Base-by-base conservation (phyloP, 2,329 filamentous ascomycete species). In the Trichophyton rubrum region DNA sequence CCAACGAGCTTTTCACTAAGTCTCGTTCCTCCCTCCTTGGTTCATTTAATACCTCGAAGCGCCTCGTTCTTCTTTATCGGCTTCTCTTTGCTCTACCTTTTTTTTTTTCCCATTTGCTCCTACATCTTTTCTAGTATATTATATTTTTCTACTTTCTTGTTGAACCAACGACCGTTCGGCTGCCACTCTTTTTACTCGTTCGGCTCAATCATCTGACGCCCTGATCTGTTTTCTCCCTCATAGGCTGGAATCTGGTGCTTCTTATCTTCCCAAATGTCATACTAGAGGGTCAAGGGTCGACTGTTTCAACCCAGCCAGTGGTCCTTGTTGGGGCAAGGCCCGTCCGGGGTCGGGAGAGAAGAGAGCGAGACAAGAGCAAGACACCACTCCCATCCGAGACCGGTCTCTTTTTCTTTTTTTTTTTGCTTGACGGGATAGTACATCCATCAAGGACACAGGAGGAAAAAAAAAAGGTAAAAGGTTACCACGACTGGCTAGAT, bases 381-480 rank as follows among this genome's bases (percentile, higher is more conserved):
- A 35, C 33, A 35, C 11, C 2, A 35, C 33, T 35, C 33, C 33
- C 33, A 35, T 35, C 33, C 3, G 40, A 43, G 15, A 43, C 40
- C 13, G n/a, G 2, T 15, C 40, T 17, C 40, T n/a, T 49, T 17
- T 49, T 49, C 17, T 17, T 13, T 11, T n/a, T n/a, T n/a, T n/a
- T n/a, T 35, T 35, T 35, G 33, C 33, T 35, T 35, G 33, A 35
- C 33, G 2, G 33, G 33, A 35, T 11, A 35, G 33, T 11, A 35
- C 33, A 11, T 35, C 33, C 33, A 35, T 35, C 33, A 35, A 35
- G 33, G 8, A 3, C 8, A 35, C 33, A 11, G 30, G 9, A 9
- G 11, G 33, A 35, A 22, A 22, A 17, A 47, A 15, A 7, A 22
- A 47, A 7, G 13, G 17, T 64, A 60, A 63, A 66, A 66, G 27